phyloP scores from a whole-genome alignment of 148 eudicot species.

The Chenopodium album region DNA sequence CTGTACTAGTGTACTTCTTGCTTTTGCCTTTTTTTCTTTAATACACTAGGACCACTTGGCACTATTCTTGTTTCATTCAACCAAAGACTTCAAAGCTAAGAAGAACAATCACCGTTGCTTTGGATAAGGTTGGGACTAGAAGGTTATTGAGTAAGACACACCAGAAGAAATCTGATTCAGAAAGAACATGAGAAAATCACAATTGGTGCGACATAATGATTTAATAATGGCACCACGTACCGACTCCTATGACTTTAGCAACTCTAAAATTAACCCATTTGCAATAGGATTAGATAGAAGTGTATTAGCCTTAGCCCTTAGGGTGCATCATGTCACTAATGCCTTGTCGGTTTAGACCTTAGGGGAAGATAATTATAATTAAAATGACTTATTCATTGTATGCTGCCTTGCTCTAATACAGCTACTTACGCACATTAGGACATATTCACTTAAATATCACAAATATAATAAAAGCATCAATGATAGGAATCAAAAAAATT shows the following conservation, averaged over 20 bases:
- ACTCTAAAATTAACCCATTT: neutral
- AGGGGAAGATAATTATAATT: neutral
- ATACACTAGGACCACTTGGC: conserved; percentile 6
- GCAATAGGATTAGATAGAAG: neutral
- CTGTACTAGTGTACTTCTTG: neutral
- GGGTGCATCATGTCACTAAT: neutral
- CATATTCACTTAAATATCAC: neutral
- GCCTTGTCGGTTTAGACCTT: neutral
- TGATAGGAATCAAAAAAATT: neutral
- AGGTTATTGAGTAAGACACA: conserved; percentile 8
- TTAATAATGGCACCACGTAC: conserved; percentile 10
- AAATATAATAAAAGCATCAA: neutral
- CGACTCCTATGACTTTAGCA: conserved; percentile 20
- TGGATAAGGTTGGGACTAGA: conserved; percentile 1
- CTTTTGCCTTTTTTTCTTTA: neutral
- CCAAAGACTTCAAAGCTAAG: conserved; percentile 9
- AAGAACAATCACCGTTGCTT: conserved; percentile 16
- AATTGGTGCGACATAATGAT: conserved; percentile 23
- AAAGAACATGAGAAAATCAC: conserved; percentile 17
- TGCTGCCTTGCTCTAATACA: neutral
- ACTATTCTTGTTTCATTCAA: conserved; percentile 1
- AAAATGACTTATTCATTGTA: neutral
- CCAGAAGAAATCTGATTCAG: neutral
- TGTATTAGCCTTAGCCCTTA: neutral
- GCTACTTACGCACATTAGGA: neutral